Conservation (phyloP, 2,329 filamentous ascomycete species). For the Fusarium marasasianum region DNA sequence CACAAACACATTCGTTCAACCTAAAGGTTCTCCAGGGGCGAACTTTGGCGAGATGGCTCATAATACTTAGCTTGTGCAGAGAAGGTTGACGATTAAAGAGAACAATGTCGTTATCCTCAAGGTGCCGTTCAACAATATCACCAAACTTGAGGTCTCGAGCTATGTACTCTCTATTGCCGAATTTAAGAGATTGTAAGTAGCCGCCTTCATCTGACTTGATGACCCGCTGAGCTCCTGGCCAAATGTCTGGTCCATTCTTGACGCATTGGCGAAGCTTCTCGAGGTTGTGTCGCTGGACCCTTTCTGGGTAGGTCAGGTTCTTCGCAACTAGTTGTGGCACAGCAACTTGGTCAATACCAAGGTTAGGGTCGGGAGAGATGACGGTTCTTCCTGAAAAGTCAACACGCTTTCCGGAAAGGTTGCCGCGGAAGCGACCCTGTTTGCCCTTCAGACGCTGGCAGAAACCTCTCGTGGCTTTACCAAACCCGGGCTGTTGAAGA, state of each 20-base stretch:
- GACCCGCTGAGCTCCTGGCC: constrained; percentile 89
- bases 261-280: constrained; percentile 81
- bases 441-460: constrained; percentile 97
- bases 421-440: constrained; percentile 95
- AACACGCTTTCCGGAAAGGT: constrained; percentile 96
- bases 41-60: constrained; percentile 93
- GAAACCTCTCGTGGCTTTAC: constrained; percentile 91
- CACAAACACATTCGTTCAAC: constrained; percentile 97
- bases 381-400: constrained; percentile 98
- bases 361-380: constrained; percentile 95
- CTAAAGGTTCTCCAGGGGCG: constrained; percentile 96
- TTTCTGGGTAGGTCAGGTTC: constrained; percentile 94
- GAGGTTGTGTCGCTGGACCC: constrained; percentile 85
- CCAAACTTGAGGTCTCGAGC: constrained; percentile 80
- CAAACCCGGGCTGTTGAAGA: constrained; percentile 85
- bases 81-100: constrained; percentile 98
- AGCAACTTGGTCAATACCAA: constrained; percentile 92
- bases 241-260: constrained; percentile 77
- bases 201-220: constrained; percentile 74
- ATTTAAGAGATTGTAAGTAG: constrained; percentile 80
- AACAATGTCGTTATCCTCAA: constrained; percentile 95
- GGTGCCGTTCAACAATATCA: constrained; percentile 91
- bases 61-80: constrained; percentile 97
- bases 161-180: constrained; percentile 70
- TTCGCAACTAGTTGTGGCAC: constrained; percentile 92